Evolutionary conservation across 1,139 yeast species (phyloP).

Genomic region (Blastobotrys persicus): DNA sequence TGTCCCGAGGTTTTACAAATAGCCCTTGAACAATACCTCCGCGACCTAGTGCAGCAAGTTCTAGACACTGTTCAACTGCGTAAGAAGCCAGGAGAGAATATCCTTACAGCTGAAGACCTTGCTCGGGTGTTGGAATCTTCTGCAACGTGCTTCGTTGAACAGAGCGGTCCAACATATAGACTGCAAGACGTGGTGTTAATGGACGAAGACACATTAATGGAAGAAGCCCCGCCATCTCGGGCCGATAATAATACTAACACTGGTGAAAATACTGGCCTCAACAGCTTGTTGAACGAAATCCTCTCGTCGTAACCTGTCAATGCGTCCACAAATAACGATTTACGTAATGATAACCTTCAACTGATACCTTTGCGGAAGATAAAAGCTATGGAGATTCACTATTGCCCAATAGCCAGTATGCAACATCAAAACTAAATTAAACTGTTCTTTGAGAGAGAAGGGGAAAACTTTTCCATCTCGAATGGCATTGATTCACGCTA

Average conservation of each 20-base stretch:
- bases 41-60: conserved; percentile 69
- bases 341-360: background rate
- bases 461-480: too few relatives aligned
- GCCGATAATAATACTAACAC: background rate
- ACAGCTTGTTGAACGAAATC: conserved; percentile 18
- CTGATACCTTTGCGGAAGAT: background rate
- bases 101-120: conserved; percentile 36
- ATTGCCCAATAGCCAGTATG: too few relatives aligned
- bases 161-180: conserved; percentile 34
- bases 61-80: conserved; percentile 24
- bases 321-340: background rate
- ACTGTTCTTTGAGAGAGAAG: too few relatives aligned
- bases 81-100: conserved; percentile 23
- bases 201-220: conserved; percentile 29
- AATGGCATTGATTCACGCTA: too few relatives aligned
- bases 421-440: too few relatives aligned
- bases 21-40: conserved; percentile 78
- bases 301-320: conserved; percentile 13
- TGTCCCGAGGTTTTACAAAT: conserved; percentile 73
- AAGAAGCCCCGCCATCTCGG: background rate
- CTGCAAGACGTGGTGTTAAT: conserved; percentile 34
- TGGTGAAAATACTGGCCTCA: conserved; percentile 9
- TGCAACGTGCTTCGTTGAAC: conserved; percentile 36
- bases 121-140: conserved; percentile 33
- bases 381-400: too few relatives aligned